These are phyloP conservation scores for Herpetospermum pedunculosum DNA, from an alignment of 306 rosid species.

Conservation along the genomic window DNA sequence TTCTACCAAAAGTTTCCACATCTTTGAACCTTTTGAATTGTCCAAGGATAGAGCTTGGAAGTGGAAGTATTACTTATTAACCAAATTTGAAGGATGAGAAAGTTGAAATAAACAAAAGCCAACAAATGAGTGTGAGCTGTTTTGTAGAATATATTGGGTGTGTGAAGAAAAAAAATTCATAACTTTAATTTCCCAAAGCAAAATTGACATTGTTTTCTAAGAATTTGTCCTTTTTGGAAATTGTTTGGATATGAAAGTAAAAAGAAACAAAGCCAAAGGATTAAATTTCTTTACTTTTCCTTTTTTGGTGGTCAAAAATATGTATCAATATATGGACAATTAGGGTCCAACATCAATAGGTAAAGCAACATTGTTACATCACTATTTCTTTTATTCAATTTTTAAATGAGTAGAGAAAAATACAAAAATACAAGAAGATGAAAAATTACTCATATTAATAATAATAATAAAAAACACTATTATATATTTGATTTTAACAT, in stretches of 20 bases:
- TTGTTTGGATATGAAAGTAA: not conserved
- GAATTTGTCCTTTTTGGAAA: not conserved
- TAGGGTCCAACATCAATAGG: too few species aligned
- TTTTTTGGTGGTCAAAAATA: not conserved
- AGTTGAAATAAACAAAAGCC: not conserved
- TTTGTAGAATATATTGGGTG: not conserved
- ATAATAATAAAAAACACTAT: too few species aligned
- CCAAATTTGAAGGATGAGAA: conserved; percentile 16
- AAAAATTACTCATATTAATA: too few species aligned
- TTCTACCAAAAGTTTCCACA: conserved; percentile 13
- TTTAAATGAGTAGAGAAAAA: too few species aligned
- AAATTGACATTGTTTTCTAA: not conserved
- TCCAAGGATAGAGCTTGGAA: conserved; percentile 31
- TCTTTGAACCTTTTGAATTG: conserved; percentile 29
- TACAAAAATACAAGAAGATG: too few species aligned
- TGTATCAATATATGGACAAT: too few species aligned
- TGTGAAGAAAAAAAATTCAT: not conserved
- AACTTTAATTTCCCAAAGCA: not conserved
- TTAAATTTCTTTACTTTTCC: not conserved
- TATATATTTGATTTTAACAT: too few species aligned
- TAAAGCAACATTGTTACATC: too few species aligned
- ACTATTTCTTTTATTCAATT: too few species aligned
- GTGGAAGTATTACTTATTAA: conserved; percentile 30
- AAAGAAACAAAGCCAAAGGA: not conserved
- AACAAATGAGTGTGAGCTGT: not conserved